Conservation (phyloP, 2,329 filamentous ascomycete genomes). For the Tolypocladium capitatum region DNA sequence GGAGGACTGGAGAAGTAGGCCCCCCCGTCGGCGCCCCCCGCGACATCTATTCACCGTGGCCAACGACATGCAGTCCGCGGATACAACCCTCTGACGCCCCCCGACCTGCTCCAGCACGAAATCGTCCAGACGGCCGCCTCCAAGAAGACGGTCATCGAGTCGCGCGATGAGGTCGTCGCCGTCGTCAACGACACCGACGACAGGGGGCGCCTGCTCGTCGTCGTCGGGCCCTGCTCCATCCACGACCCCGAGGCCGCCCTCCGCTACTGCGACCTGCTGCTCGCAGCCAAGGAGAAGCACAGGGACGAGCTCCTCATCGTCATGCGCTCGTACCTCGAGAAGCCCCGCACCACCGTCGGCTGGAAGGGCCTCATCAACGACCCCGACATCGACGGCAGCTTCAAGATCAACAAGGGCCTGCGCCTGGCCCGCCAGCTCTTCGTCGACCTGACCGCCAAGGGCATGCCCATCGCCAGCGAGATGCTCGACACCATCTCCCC, state of each 20-base stretch:
- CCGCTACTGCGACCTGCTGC: conserved; percentile 78
- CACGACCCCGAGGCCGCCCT: conserved; percentile 86
- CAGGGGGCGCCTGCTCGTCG: conserved; percentile 50
- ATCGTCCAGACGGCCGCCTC: conserved; percentile 50
- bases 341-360: conserved; percentile 91
- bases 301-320: conserved; percentile 82
- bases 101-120: conserved; percentile 90
- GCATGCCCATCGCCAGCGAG: conserved; percentile 93
- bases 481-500: conserved; percentile 98
- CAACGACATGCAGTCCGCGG: conserved; percentile 49
- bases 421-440: conserved; percentile 80
- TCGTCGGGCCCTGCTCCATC: conserved; percentile 93
- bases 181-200: conserved; percentile 54
- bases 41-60: background rate
- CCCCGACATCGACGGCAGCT: conserved; percentile 94
- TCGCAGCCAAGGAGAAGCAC: conserved; percentile 76
- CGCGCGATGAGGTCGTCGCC: conserved; percentile 52
- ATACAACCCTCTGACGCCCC: conserved; percentile 85
- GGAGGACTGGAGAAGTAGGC: conserved; percentile 73
- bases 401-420: conserved; percentile 97
- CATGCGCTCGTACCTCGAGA: conserved; percentile 97
- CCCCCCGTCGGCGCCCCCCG: conserved; percentile 2
- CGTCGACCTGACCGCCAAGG: conserved; percentile 77
- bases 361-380: conserved; percentile 99
- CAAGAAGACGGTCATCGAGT: conserved; percentile 46